phyloP scores from a whole-genome alignment of 495 filamentous ascomycete genomes.

The Halenospora varia region DNA sequence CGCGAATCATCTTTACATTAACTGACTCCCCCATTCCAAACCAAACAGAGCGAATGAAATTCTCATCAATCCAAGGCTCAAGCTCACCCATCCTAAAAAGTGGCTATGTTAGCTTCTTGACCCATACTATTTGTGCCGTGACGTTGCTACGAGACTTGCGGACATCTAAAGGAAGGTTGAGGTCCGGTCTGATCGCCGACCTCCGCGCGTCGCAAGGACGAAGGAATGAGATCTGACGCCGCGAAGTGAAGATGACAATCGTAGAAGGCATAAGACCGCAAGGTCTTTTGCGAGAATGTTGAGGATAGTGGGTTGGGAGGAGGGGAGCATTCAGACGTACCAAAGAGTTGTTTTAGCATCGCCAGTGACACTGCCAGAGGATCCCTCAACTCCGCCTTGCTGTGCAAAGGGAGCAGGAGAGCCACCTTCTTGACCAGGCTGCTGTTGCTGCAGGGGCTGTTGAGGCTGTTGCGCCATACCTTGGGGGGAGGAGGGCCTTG shows the following conservation, averaged over 20 bases:
- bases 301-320: background rate
- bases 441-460: slow-evolving; percentile 51
- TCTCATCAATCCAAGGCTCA: slow-evolving; percentile 99
- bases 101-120: slow-evolving; percentile 7
- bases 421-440: slow-evolving; percentile 37
- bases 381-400: slow-evolving; percentile 29
- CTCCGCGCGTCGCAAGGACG: too few species aligned
- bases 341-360: slow-evolving; percentile 81
- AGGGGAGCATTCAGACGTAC: slow-evolving; percentile 42
- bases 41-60: slow-evolving; percentile 93
- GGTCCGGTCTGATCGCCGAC: too few species aligned
- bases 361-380: slow-evolving; percentile 44
- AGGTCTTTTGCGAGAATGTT: too few species aligned
- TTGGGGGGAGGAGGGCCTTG: slow-evolving; percentile 12
- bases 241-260: too few species aligned
- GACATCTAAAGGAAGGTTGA: background rate
- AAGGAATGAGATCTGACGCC: too few species aligned
- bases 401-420: slow-evolving; percentile 33
- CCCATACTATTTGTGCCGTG: too few species aligned
- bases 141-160: background rate
- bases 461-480: slow-evolving; percentile 51
- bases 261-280: too few species aligned
- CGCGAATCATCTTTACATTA: slow-evolving; percentile 99
- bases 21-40: slow-evolving; percentile 82
- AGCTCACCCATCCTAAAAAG: slow-evolving; percentile 90